phyloP scores from a whole-genome alignment of 2,329 filamentous ascomycete species.

The Calonectria pseudoreteaudii region DNA sequence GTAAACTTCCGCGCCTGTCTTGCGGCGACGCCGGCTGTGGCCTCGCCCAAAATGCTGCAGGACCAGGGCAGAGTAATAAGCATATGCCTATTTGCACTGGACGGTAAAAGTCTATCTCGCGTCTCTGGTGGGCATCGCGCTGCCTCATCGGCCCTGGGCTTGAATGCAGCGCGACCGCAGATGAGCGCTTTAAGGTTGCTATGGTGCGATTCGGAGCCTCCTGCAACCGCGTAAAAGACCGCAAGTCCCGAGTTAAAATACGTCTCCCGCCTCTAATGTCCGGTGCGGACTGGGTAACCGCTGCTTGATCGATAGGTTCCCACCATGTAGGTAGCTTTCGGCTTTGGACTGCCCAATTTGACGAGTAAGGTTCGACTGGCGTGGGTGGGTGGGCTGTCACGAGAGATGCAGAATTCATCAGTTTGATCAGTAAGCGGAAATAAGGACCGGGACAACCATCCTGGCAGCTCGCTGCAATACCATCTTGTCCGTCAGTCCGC shows the following conservation, averaged over 20 bases:
- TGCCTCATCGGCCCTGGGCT: neutral
- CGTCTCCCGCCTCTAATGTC: neutral
- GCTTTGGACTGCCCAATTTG: too few species aligned
- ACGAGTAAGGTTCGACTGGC: neutral
- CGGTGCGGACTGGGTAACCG: neutral
- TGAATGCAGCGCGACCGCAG: neutral
- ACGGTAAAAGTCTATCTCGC: neutral
- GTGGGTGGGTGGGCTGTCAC: neutral
- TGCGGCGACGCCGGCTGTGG: neutral
- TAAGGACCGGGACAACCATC: neutral
- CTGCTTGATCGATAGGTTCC: neutral
- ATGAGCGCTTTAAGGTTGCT: neutral
- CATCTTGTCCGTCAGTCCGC: neutral
- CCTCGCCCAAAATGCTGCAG: neutral
- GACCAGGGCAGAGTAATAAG: neutral
- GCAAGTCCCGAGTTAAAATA: neutral
- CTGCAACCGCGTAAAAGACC: neutral
- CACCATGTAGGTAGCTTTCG: neutral
- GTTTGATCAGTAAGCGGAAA: conserved; percentile 1
- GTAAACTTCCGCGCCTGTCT: neutral
- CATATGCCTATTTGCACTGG: neutral
- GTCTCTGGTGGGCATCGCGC: too few species aligned
- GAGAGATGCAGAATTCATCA: neutral
- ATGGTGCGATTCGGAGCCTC: neutral
- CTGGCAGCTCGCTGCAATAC: neutral